Conservation (phyloP, 176 grass and related monocot genomes). For the Triticum timopheevii region DNA sequence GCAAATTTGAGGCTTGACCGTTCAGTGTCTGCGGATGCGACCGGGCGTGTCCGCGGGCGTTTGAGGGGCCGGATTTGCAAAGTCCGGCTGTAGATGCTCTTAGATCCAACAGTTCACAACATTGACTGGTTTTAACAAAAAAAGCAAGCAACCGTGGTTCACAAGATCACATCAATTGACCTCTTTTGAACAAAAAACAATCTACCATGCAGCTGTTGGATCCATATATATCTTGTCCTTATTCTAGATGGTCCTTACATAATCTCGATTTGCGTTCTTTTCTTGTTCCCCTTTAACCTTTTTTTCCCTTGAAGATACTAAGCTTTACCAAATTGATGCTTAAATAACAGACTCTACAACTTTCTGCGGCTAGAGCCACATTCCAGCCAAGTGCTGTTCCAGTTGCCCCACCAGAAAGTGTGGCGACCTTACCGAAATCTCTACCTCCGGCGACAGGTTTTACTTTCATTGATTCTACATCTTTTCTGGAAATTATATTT, state of each 20-base stretch:
- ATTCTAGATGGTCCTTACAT: constrained; percentile 7
- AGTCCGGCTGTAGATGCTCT: too few species aligned
- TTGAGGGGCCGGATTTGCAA: too few species aligned
- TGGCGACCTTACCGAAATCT: constrained; percentile 14
- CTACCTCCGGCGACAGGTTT: constrained; percentile 43
- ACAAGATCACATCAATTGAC: neutral
- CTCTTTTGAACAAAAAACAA: neutral
- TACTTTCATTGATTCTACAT: constrained; percentile 27
- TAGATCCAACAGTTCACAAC: neutral
- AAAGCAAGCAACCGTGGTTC: neutral
- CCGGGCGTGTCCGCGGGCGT: too few species aligned
- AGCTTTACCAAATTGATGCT: constrained; percentile 42
- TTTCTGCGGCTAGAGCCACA: constrained; percentile 88
- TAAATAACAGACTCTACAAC: constrained; percentile 66
- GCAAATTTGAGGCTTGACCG: too few species aligned
- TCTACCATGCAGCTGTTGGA: neutral
- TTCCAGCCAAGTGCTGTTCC: constrained; percentile 32
- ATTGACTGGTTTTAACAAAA: neutral
- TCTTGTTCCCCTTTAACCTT: neutral
- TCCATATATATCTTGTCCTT: neutral
- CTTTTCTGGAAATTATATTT: constrained; percentile 30
- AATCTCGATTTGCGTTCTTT: constrained; percentile 16
- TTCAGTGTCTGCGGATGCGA: too few species aligned
- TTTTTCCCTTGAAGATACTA: constrained; percentile 24
- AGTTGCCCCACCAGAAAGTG: constrained; percentile 47